Conservation (phyloP, 202 grass and related monocot genomes). For the Panicum virgatum region DNA sequence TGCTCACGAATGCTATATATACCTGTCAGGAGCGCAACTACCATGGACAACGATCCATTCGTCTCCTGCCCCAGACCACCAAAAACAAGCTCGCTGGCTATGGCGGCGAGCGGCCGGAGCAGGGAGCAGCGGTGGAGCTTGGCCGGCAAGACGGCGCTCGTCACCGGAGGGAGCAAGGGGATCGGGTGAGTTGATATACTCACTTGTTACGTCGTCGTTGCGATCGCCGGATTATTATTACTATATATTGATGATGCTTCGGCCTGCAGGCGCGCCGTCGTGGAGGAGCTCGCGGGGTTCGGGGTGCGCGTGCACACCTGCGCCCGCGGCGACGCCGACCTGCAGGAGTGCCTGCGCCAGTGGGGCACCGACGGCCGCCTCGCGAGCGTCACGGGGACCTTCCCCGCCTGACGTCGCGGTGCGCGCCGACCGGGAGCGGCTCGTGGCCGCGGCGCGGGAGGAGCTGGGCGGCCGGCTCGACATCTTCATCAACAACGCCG, state of each 20-base stretch:
- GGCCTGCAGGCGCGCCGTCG: slow-evolving; percentile 41
- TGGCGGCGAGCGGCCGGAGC: background rate
- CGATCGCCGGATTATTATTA: too few relatives aligned
- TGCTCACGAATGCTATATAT: background rate
- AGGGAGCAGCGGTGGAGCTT: slow-evolving; percentile 57
- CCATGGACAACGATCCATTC: background rate
- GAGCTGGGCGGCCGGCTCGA: slow-evolving; percentile 52
- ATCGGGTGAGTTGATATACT: slow-evolving; percentile 68
- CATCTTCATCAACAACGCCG: slow-evolving; percentile 81
- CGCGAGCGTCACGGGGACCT: slow-evolving; percentile 46
- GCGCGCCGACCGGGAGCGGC: slow-evolving; percentile 50
- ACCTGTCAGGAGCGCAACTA: background rate
- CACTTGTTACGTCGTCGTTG: too few relatives aligned
- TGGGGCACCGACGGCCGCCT: slow-evolving; percentile 39
- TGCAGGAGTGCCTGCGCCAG: slow-evolving; percentile 41
- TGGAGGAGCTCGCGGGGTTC: slow-evolving; percentile 62
- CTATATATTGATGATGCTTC: too few relatives aligned
- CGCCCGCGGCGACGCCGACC: slow-evolving; percentile 37
- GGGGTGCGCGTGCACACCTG: slow-evolving; percentile 68
- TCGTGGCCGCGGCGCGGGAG: slow-evolving; percentile 41
- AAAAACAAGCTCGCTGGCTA: background rate
- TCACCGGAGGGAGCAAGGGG: slow-evolving; percentile 73
- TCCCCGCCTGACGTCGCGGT: slow-evolving; percentile 64
- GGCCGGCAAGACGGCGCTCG: slow-evolving; percentile 57
- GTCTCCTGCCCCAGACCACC: background rate